A percentile compares a stretch with the other conserved stretches of the same genome.
phyloP scores from a whole-genome alignment of 2,329 filamentous ascomycete genomes.

The Fusarium siculi region DNA sequence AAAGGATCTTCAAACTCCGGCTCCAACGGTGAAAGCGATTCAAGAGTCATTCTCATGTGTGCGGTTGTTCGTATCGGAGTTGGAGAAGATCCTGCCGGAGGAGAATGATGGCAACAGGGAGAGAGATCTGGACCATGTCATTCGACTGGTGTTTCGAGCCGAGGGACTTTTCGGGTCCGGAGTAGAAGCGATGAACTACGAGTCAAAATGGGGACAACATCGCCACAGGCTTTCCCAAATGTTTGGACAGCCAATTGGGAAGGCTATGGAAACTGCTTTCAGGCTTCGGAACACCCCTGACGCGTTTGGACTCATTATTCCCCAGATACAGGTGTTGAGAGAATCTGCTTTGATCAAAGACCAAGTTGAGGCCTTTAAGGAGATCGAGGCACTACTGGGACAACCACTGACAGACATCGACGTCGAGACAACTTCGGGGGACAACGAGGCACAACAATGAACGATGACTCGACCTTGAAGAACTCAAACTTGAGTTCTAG shows the following conservation, averaged over 20 bases:
- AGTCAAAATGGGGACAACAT: neutral
- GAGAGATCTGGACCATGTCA: neutral
- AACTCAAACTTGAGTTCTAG: neutral
- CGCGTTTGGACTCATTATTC: fast-evolving
- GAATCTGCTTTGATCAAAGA: neutral
- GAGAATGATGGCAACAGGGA: neutral
- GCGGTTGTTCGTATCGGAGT: neutral
- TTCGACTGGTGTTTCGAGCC: neutral
- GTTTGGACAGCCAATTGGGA: neutral
- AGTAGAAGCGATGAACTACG: neutral
- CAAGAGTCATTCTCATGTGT: neutral
- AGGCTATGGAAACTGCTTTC: neutral
- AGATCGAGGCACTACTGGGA: neutral
- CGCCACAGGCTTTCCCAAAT: neutral
- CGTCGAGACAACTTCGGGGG: neutral
- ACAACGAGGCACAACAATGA: neutral
- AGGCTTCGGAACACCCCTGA: fast-evolving
- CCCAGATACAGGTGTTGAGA: fast-evolving
- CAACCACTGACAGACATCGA: neutral
- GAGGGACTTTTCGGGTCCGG: neutral
- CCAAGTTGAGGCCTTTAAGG: neutral
- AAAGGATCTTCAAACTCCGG: neutral
- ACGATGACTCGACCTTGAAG: neutral
- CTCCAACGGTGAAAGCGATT: fast-evolving
- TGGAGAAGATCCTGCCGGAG: neutral